These are phyloP conservation scores for Sporothrix euskadiensis DNA, from an alignment of 2,329 filamentous ascomycete genomes.

Conservation along the genomic window DNA sequence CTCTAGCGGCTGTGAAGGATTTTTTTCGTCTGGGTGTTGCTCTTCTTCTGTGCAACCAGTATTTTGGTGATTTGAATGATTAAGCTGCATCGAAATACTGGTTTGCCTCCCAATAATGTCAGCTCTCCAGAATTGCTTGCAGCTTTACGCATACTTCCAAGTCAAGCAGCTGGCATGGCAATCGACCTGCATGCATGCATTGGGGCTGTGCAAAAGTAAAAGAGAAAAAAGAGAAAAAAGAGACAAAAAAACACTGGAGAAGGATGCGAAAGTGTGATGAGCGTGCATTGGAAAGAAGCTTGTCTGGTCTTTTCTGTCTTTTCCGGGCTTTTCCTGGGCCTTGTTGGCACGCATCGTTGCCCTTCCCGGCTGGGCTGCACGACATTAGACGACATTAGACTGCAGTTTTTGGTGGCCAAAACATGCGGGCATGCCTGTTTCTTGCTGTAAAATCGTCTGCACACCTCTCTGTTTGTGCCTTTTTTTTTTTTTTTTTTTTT, in stretches of 20 bases:
- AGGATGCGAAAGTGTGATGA: background rate
- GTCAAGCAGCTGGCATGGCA: background rate
- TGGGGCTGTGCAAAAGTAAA: background rate
- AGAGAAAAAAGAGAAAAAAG: too few relatives aligned
- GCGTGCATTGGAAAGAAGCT: background rate
- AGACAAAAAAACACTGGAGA: background rate
- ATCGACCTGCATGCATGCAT: background rate
- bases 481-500: background rate
- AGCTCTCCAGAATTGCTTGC: background rate
- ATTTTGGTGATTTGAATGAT: background rate
- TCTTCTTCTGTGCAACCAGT: background rate
- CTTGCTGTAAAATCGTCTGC: background rate
- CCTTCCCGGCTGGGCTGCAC: constrained; percentile 11
- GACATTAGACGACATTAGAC: constrained; percentile 5
- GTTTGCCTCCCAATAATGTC: background rate
- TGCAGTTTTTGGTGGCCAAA: background rate
- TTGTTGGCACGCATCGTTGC: constrained; percentile 7
- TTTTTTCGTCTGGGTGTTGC: background rate
- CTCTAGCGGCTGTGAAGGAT: background rate
- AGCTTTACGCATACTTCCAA: background rate
- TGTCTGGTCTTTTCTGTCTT: background rate
- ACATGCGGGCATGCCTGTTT: constrained; percentile 1
- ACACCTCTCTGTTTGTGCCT: background rate
- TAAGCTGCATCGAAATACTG: background rate
- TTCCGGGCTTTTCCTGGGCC: background rate